Conservation (phyloP, 2,329 filamentous ascomycete species). For the Fusarium caatingaense region DNA sequence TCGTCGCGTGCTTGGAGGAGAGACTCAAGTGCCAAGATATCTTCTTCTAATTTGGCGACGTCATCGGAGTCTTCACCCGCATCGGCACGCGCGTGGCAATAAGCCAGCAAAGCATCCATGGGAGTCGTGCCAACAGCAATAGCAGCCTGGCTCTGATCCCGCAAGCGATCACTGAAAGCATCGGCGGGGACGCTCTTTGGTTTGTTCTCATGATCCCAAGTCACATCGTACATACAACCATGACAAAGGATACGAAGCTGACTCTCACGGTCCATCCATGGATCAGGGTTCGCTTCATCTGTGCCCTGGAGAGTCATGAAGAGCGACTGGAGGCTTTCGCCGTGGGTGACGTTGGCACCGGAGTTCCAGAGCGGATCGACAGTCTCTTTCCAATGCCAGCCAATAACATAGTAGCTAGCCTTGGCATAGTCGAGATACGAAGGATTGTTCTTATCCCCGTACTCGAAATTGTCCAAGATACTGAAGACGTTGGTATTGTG, state of each 20-base stretch:
- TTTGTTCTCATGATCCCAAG: constrained; percentile 48
- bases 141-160: constrained; percentile 42
- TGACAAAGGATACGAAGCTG: constrained; percentile 47
- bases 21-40: neutral
- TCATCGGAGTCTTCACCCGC: neutral
- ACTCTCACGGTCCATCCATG: constrained; percentile 31
- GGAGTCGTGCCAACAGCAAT: constrained; percentile 52
- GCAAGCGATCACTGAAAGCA: constrained; percentile 28
- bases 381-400: neutral
- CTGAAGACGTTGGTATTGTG: neutral
- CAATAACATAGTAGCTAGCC: neutral
- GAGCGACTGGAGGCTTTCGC: neutral
- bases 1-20: neutral
- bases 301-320: neutral
- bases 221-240: constrained; percentile 53
- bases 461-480: neutral
- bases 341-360: neutral
- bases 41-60: neutral
- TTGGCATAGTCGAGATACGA: neutral
- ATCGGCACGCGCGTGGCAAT: constrained; percentile 25
- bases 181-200: constrained; percentile 51
- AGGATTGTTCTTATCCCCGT: neutral
- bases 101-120: constrained; percentile 54
- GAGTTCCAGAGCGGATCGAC: neutral
- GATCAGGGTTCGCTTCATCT: neutral